phyloP scores from a whole-genome alignment of 2,329 filamentous ascomycete genomes.

The Fusarium luffae region DNA sequence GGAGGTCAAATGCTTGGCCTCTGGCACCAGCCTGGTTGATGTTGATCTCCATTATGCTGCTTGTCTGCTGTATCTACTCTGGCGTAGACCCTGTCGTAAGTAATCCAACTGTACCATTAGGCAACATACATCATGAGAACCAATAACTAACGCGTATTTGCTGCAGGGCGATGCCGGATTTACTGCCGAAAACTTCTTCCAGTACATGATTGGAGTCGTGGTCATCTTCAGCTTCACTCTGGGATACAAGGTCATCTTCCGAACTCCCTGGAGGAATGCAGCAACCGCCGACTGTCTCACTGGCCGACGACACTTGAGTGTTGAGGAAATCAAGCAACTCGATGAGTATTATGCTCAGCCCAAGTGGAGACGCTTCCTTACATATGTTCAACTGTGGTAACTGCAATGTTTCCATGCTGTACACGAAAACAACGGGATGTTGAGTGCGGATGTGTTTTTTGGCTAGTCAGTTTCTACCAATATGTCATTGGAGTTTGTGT shows the following conservation, averaged over 20 bases:
- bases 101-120: neutral
- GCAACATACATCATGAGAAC: neutral
- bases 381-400: slow-evolving; percentile 38
- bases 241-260: slow-evolving; percentile 33
- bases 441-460: neutral
- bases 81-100: slow-evolving; percentile 21
- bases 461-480: neutral
- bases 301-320: slow-evolving; percentile 21
- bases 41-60: slow-evolving; percentile 17
- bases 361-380: slow-evolving; percentile 37
- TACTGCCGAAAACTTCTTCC: slow-evolving; percentile 35
- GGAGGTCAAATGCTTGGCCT: slow-evolving; percentile 24
- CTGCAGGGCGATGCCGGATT: slow-evolving; percentile 10
- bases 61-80: slow-evolving; percentile 21
- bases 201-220: slow-evolving; percentile 32
- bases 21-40: slow-evolving; percentile 20
- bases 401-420: neutral
- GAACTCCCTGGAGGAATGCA: slow-evolving; percentile 35
- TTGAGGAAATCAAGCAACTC: slow-evolving; percentile 33
- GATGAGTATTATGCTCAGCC: slow-evolving; percentile 30
- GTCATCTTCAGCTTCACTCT: slow-evolving; percentile 36
- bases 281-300: slow-evolving; percentile 34
- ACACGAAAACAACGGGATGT: neutral
- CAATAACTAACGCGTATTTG: neutral
- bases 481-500: neutral